phyloP scores from a whole-genome alignment of 2,329 filamentous ascomycete genomes.

The Colletotrichum sp. region DNA sequence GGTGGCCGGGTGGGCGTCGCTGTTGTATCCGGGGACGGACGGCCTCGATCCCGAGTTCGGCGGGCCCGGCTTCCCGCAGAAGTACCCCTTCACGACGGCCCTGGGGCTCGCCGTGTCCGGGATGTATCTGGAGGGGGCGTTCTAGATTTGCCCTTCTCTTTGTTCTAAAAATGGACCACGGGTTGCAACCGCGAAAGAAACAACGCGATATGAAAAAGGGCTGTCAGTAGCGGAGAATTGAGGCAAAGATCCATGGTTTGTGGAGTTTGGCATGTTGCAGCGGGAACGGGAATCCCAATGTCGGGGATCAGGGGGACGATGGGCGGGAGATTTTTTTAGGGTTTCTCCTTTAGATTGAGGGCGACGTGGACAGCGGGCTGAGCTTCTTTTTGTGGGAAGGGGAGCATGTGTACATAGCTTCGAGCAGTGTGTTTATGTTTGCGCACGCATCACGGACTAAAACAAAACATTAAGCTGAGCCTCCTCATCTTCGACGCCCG shows the following conservation, averaged over 20 bases:
- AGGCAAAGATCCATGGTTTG: background rate
- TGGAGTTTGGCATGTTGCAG: background rate
- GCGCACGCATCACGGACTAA: background rate
- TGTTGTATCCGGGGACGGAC: conserved; percentile 41
- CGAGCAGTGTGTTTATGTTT: background rate
- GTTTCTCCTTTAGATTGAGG: background rate
- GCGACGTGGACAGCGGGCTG: conserved; percentile 6
- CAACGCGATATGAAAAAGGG: background rate
- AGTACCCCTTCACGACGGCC: conserved; percentile 10
- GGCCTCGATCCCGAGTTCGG: conserved; percentile 50
- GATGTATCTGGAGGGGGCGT: conserved; percentile 5
- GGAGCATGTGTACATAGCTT: background rate
- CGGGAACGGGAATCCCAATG: background rate
- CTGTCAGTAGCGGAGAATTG: background rate
- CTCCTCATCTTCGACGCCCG: background rate
- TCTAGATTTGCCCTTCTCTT: background rate
- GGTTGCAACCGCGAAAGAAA: background rate
- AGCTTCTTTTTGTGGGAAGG: background rate
- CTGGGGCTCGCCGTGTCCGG: conserved; percentile 8
- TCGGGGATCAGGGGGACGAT: background rate
- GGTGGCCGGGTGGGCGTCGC: conserved; percentile 40
- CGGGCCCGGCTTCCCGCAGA: conserved; percentile 46
- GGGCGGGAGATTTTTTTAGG: background rate
- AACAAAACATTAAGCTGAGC: background rate
- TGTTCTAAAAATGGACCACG: background rate